Base-by-base conservation (phyloP, 495 filamentous ascomycete species). In the Bacidia gigantensis region DNA sequence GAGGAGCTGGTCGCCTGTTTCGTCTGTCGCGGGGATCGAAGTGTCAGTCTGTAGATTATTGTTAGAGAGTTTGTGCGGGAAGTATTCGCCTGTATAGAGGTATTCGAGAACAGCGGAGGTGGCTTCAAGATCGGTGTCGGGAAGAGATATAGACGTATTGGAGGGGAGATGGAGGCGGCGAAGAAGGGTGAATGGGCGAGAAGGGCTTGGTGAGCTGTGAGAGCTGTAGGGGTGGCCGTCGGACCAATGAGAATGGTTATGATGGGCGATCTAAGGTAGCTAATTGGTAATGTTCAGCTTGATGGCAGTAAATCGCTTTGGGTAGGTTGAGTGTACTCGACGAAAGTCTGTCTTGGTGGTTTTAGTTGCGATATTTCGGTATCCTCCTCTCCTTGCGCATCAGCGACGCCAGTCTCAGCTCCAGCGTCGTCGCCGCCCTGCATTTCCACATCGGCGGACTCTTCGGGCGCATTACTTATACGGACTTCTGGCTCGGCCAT, bases 81-180 rank as follows among this genome's bases (percentile, higher is more conserved):
- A 87, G 73, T 95, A 95, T 64, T 97, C 86, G 64, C 78, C 79
- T 1, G 86, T 94, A 68, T 97, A 97, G 26, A 93, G 79, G 67
- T 83, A 97, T 69, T 95, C 84, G 59, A 97, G 78, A 61, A 94
- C 88, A 67, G 80, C 89, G 26, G 86, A 81, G 52, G 89, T 82
- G 29, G 89, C 86, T 54, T 89, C 84, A 24, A 92, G 67, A 58
- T 90, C 77, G 55, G 87, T 83, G 56, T 73, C 69, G 0, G 73
- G 63, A 29, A 95, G 81, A 35, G 81, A 67, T 57, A 95, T 80
- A 48, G 76, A 70, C 50, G 81, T 64, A 78, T 69, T 10, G 41
- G 53, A 21, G 46, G 26, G 9, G 69, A 64, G 56, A 82, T 80
- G 1, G 71, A 66, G 17, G 80, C 74, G n/a, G 71, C 66, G 64